These are phyloP conservation scores for Ustilago nuda DNA, from an alignment of 1,284 basidiomycete species.

Conservation along the genomic window DNA sequence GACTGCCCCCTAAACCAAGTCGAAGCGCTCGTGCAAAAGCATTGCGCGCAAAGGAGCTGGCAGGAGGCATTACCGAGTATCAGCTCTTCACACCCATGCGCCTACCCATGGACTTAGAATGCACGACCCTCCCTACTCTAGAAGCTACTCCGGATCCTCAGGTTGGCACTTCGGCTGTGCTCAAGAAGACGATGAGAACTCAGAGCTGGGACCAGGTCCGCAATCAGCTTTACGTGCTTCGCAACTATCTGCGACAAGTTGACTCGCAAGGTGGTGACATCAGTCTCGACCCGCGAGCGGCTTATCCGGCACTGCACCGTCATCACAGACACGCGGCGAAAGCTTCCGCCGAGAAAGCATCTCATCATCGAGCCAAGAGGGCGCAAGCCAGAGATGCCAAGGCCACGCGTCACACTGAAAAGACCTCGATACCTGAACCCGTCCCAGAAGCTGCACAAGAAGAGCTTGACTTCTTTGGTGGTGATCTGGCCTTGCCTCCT, in stretches of 20 bases:
- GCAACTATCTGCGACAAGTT: constrained; percentile 58
- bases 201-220: constrained; percentile 50
- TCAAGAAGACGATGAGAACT: constrained; percentile 41
- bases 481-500: constrained; percentile 61
- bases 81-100: constrained; percentile 64
- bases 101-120: constrained; percentile 49
- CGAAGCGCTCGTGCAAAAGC: constrained; percentile 65
- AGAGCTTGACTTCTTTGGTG: constrained; percentile 48
- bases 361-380: constrained; percentile 18
- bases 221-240: constrained; percentile 58
- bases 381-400: constrained; percentile 10
- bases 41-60: constrained; percentile 55
- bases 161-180: constrained; percentile 25
- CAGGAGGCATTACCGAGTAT: constrained; percentile 67
- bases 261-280: constrained; percentile 63
- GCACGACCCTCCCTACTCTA: constrained; percentile 30
- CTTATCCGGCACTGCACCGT: constrained; percentile 24
- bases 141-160: constrained; percentile 33
- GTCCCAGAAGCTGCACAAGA: constrained; percentile 25
- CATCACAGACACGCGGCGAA: constrained; percentile 28
- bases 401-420: constrained; percentile 4
- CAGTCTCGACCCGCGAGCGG: constrained; percentile 42
- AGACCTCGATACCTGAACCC: constrained; percentile 12
- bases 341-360: constrained; percentile 16
- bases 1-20: constrained; percentile 58